Evolutionary conservation across 1,284 basidiomycete genomes (phyloP).

Genomic region (Ceratobasidium sp.): DNA sequence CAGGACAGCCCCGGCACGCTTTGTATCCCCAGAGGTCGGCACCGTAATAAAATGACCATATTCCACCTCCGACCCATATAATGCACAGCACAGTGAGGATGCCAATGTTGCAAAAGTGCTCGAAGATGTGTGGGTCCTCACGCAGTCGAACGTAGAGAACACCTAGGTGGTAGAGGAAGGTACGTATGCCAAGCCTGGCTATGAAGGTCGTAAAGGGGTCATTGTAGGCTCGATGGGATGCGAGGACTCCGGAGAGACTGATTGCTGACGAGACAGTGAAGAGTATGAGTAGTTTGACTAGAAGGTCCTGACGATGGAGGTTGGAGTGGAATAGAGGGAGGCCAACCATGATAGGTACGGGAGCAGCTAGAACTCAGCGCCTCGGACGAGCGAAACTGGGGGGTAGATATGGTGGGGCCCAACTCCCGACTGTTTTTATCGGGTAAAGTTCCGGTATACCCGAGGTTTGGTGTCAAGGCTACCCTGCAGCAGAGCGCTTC

Average conservation of each 20-base stretch:
- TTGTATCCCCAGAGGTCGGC: slow-evolving; percentile 32
- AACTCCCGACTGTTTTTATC: neutral
- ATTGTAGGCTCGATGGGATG: slow-evolving; percentile 7
- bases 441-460: neutral
- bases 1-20: neutral
- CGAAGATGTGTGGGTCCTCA: neutral
- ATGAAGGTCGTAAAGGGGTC: slow-evolving; percentile 2
- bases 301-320: neutral
- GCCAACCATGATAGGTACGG: too few relatives aligned
- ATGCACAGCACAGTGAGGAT: neutral
- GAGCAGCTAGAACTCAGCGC: too few relatives aligned
- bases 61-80: slow-evolving; percentile 1
- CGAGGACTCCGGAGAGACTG: neutral
- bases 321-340: neutral
- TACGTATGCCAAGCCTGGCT: slow-evolving; percentile 7
- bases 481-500: neutral
- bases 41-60: slow-evolving; percentile 2
- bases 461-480: neutral
- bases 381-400: too few relatives aligned
- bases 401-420: neutral
- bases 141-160: neutral
- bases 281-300: neutral
- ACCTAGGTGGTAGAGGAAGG: slow-evolving; percentile 1
- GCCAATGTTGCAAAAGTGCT: slow-evolving; percentile 5
- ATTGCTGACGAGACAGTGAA: neutral